Base-by-base conservation (phyloP, 2,329 filamentous ascomycete genomes). In the Fusarium buharicum region DNA sequence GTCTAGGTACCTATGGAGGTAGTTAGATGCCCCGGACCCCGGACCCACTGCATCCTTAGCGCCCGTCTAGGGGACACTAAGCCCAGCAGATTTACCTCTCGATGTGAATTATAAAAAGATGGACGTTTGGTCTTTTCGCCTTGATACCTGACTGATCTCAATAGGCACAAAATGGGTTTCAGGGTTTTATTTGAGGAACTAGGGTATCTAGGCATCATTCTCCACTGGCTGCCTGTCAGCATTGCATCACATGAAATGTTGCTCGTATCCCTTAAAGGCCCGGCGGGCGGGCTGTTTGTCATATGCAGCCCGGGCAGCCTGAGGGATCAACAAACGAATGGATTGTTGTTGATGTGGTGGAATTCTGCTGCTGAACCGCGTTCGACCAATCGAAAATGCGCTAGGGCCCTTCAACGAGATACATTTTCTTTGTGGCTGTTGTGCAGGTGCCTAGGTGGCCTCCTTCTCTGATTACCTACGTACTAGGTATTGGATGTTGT, bases 381-480 rank as follows among this genome's bases (percentile, higher is more conserved):
- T 24, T 28, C 33, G 11, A 7, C 56, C 56, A 59, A 59, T 59
- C 28, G 53, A 20, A 16, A 10, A 14, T 30, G 3, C 38, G 30
- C 4, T 8, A 13, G 4, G 10, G 14, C 13, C 16, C 27, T n/a
- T 39, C 12, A 24, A 24, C 22, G 6, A 37, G 13, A 39, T 39
- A 16, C 41, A 44, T 24, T 34, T 17, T n/a, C 36, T 36, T 47
- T 62, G 45, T 53, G 41, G 36, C 51, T 65, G 30, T 40, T 38
- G 24, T 24, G 40, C 20, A 44, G 45, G 55, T 59, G 54, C 55
- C 53, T 58, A 37, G 16, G 47, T 45, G 30, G 17, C 30, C 33
- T 55, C 14, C 34, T 40, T 31, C 34, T 44, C 18, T 16, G 37
- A 18, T 40, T n/a, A n/a, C n/a, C n/a, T n/a, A n/a, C n/a, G n/a